A percentile compares a stretch with the other conserved stretches of the same genome.
Evolutionary conservation across 1,139 yeast species (phyloP).

Genomic region (Saccharomyces pastorianus): DNA sequence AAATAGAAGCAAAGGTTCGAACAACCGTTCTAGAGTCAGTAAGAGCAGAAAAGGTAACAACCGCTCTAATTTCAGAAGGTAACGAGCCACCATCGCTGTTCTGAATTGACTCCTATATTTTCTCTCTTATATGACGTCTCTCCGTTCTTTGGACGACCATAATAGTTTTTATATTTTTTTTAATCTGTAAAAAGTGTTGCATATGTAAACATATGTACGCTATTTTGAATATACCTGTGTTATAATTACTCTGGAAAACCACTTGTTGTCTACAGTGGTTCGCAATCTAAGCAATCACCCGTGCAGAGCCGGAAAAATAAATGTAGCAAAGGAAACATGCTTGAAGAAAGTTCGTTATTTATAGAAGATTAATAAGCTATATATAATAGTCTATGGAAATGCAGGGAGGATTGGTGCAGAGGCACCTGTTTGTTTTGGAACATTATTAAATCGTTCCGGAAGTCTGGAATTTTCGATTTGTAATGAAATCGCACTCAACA

Average conservation of each 20-base stretch:
- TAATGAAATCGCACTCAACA: conserved; percentile 22
- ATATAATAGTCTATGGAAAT: background rate
- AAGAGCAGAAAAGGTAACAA: conserved; percentile 3
- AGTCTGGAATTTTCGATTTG: conserved; percentile 10
- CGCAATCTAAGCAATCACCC: background rate
- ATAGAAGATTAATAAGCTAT: background rate
- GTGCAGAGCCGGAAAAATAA: background rate
- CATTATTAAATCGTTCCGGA: background rate
- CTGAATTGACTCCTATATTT: too few species aligned
- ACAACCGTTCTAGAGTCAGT: conserved; percentile 3
- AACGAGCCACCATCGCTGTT: background rate
- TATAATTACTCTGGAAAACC: background rate
- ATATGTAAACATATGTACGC: background rate
- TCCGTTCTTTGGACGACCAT: background rate
- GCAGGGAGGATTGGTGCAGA: background rate
- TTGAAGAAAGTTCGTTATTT: background rate
- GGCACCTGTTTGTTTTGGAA: background rate
- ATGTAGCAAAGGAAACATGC: background rate
- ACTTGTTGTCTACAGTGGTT: background rate
- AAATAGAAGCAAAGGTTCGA: conserved; percentile 2
- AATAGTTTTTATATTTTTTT: background rate
- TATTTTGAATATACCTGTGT: background rate
- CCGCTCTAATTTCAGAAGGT: background rate
- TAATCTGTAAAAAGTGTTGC: background rate
- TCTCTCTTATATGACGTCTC: background rate